These are phyloP conservation scores for Claviceps sp. DNA, from an alignment of 2,329 filamentous ascomycete genomes.

Conservation along the genomic window DNA sequence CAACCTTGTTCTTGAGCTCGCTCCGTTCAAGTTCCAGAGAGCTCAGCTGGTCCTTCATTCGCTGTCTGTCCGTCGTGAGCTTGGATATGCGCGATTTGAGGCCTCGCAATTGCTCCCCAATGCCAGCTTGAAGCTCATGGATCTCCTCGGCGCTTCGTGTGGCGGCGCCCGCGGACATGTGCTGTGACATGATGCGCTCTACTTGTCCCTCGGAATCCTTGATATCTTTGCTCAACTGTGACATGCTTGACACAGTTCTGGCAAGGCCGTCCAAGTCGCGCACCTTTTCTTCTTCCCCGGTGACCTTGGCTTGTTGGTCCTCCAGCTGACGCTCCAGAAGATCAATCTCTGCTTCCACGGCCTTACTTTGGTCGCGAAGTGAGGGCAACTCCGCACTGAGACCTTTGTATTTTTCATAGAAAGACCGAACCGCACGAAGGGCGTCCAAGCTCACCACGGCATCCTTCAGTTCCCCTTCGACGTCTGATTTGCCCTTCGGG, in stretches of 20 bases:
- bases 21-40: slow-evolving; percentile 64
- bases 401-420: slow-evolving; percentile 63
- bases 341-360: slow-evolving; percentile 48
- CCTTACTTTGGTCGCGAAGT: slow-evolving; percentile 49
- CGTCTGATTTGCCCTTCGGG: slow-evolving; percentile 47
- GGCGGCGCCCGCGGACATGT: slow-evolving; percentile 47
- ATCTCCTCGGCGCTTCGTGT: slow-evolving; percentile 71
- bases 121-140: slow-evolving; percentile 56
- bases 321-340: slow-evolving; percentile 48
- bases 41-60: slow-evolving; percentile 53
- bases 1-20: slow-evolving; percentile 61
- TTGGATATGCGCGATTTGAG: slow-evolving; percentile 52
- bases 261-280: slow-evolving; percentile 63
- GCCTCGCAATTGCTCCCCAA: slow-evolving; percentile 52
- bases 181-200: slow-evolving; percentile 59
- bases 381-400: slow-evolving; percentile 59
- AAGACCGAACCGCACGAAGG: slow-evolving; percentile 48
- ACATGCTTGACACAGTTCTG: slow-evolving; percentile 65
- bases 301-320: slow-evolving; percentile 52
- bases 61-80: slow-evolving; percentile 57
- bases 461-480: slow-evolving; percentile 47
- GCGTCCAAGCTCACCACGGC: slow-evolving; percentile 37
- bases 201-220: slow-evolving; percentile 60
- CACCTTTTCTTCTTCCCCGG: slow-evolving; percentile 49
- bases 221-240: slow-evolving; percentile 60